phyloP scores from a whole-genome alignment of 2,329 filamentous ascomycete species.

The Penicillium sp. region DNA sequence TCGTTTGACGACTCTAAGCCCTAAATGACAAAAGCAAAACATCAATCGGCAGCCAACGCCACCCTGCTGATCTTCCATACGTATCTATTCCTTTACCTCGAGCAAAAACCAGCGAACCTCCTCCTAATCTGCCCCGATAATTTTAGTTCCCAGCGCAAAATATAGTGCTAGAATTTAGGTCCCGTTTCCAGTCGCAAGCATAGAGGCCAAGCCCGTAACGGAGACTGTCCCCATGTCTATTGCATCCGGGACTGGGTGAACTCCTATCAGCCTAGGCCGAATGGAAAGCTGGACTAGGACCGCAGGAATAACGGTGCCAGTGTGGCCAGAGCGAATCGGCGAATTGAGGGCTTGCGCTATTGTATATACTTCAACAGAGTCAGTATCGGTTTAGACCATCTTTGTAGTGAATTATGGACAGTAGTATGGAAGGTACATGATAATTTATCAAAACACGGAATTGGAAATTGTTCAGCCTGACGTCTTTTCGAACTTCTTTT shows the following conservation, averaged over 20 bases:
- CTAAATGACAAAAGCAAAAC: conserved; percentile 6
- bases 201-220: neutral
- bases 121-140: neutral
- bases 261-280: conserved; percentile 13
- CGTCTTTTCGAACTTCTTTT: no score
- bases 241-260: conserved; percentile 7
- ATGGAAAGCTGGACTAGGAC: conserved; percentile 17
- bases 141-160: no score
- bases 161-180: no score
- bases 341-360: conserved; percentile 12
- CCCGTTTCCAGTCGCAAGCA: neutral
- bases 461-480: no score
- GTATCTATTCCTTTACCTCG: neutral
- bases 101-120: neutral
- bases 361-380: neutral
- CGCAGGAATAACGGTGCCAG: conserved; percentile 29
- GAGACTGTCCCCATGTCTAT: conserved; percentile 1
- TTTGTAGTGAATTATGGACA: neutral
- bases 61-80: neutral
- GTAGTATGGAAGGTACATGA: no score
- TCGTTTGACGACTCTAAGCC: conserved; percentile 7
- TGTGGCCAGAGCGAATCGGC: conserved; percentile 20
- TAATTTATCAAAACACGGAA: no score
- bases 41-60: neutral
- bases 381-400: neutral